Conservation (phyloP, 441 rosid genomes). For the Raphanus hybrid region DNA sequence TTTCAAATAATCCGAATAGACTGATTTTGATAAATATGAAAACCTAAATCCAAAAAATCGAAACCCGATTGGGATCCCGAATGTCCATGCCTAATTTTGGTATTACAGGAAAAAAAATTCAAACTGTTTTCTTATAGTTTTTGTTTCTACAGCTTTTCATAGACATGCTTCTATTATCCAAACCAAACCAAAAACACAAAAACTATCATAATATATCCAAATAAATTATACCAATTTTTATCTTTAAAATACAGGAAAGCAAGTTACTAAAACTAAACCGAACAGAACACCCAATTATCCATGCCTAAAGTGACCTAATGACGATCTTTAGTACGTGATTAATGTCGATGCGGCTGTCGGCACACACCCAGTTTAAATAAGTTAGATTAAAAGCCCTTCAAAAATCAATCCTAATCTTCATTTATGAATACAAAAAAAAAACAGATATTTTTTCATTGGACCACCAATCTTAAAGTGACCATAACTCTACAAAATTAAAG, state of each 20-base stretch:
- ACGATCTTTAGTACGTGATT: neutral
- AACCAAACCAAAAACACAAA: neutral
- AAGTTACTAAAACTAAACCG: neutral
- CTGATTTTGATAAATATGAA: too few species aligned
- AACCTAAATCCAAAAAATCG: too few species aligned
- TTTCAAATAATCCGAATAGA: too few species aligned
- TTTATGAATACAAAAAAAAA: neutral
- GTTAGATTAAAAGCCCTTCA: neutral
- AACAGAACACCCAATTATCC: neutral
- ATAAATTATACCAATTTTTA: neutral
- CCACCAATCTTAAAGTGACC: too few species aligned
- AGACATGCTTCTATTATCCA: neutral
- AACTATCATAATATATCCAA: neutral
- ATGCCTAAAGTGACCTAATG: neutral
- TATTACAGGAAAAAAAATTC: too few species aligned
- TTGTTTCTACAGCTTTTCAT: neutral
- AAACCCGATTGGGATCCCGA: too few species aligned
- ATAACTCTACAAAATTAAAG: slow-evolving; percentile 20
- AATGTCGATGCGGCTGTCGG: slow-evolving; percentile 23
- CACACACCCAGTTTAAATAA: neutral
- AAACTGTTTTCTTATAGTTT: neutral
- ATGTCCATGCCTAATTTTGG: too few species aligned
- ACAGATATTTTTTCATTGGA: too few species aligned
- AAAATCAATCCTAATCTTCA: slow-evolving; percentile 14
- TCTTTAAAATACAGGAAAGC: neutral